Evolutionary conservation across 2,329 filamentous ascomycete species (phyloP), one percentile per base, ranked within the genome.

Genomic region (Grosmannia penicillata): DNA sequence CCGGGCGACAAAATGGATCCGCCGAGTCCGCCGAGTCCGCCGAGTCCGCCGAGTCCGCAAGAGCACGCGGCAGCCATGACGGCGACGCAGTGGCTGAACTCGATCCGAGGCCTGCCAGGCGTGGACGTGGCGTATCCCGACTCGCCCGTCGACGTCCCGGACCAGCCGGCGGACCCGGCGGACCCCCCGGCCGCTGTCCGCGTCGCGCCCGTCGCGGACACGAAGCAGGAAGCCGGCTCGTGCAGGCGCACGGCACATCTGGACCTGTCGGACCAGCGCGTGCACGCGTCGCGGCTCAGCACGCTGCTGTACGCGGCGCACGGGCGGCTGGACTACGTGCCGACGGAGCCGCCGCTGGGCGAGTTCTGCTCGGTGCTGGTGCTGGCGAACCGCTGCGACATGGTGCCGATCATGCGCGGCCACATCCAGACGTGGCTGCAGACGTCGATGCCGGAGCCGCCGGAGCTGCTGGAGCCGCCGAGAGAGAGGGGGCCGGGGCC

Each of bases 271-370:
- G 29, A 39, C 6, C 25, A 25, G 7, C 23, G 27, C 6, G 21
- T 26, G 2, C 36, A 42, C 22, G 31, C 31, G 9, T 28, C n/a
- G 3, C 27, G 24, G 15, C 25, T 42, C 4, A 18, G 37, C 17
- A 39, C 30, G 15, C 34, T 39, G 15, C 41, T 43, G 15, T 31
- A 34, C 11, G 37, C 37, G 21, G 41, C 35, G 14, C 41, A 43
- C 31, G 41, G 40, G 2, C 36, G 32, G 4, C 36, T 38, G 23
- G 36, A 42, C 32, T 33, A 28, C 8, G 32, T 42, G 19, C 40
- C 41, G 14, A 38, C 38, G 27, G 19, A 31, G 13, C 37, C 38
- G 27, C 21, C 32, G 3, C 24, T 38, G 22, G 15, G 28, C 3
- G 31, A 40, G 22, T 27, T 43, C 22, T 40, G 38, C 26, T 36